Conservation (phyloP, 2,329 filamentous ascomycete genomes). For the Raffaelea ambrosiae region DNA sequence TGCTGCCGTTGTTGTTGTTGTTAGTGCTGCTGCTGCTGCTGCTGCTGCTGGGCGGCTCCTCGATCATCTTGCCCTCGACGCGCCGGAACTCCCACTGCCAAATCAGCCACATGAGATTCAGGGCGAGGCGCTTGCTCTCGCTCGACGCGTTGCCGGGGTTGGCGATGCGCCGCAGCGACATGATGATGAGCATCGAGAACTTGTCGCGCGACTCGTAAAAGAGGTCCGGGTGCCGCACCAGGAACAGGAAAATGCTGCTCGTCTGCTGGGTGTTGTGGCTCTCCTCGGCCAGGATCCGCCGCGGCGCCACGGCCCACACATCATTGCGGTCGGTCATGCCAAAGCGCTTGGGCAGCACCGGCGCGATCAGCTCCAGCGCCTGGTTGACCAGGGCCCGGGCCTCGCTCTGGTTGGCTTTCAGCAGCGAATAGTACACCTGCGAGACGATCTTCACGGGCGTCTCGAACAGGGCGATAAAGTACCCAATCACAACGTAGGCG, state of each 20-base stretch:
- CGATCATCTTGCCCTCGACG: conserved; percentile 48
- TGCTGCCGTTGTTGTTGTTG: too few species aligned
- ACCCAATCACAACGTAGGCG: conserved; percentile 92
- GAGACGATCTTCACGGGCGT: conserved; percentile 93
- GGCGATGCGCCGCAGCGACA: conserved; percentile 81
- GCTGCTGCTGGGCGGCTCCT: conserved; percentile 2
- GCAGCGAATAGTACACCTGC: conserved; percentile 85
- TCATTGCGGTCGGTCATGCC: conserved; percentile 61
- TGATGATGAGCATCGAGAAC: conserved; percentile 81
- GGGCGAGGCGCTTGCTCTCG: conserved; percentile 82
- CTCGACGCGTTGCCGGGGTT: conserved; percentile 74
- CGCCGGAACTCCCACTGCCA: conserved; percentile 88
- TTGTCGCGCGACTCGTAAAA: conserved; percentile 95
- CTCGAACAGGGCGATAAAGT: conserved; percentile 96
- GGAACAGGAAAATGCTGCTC: conserved; percentile 94
- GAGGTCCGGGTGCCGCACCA: conserved; percentile 82
- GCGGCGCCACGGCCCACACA: conserved; percentile 81
- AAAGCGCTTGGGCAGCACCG: conserved; percentile 80
- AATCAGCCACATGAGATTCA: conserved; percentile 85
- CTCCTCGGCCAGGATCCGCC: conserved; percentile 87
- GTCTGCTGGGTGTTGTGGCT: conserved; percentile 92
- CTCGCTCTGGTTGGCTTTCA: conserved; percentile 92
- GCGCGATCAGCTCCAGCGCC: conserved; percentile 89
- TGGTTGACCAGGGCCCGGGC: conserved; percentile 87
- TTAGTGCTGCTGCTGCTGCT: not conserved